Evolutionary conservation across 192 early-diverging fungal species (phyloP), one percentile per base, ranked within the genome.

Genomic region (Coemansia sp.): DNA sequence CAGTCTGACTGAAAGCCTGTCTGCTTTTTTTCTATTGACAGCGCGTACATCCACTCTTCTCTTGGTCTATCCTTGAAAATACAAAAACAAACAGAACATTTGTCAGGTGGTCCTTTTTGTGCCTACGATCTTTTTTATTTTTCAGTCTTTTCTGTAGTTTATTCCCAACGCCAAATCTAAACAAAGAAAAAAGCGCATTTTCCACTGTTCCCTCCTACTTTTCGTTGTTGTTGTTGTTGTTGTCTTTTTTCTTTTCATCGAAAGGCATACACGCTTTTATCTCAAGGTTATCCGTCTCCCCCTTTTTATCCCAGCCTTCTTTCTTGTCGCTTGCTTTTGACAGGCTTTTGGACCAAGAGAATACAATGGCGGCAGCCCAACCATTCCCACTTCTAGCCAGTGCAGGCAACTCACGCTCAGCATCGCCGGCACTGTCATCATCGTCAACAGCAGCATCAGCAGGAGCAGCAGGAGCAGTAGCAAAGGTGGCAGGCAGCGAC

Each of bases 351-450:
- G 5, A 48, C 32, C 40, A 44, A 7, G 57, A 59, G 5, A 12
- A 65, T 42, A 43, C 42, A 54, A 77, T 77, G 76, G 57, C 67
- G 19, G 48, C 67, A 20, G 48, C 65, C 13, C 68, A 64, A 38
- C 72, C 69, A 42, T 81, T 81, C 59, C 78, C 78, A 5, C 38
- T 59, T 32, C 73, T 81, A 5, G 57, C 55, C n/a, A 81, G 78
- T 46, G 73, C 72, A 40, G 54, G 63, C 25, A 81, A 75, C 73
- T 81, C 78, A 19, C 73, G 78, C 63, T 61, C 78, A 0, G 70
- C 55, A 10, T 75, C 73, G 60, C 78, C 77, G 8, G 77, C 72
- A n/a, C 57, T 14, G 13, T 37, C 51, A 4, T 46, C 38, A 6
- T 48, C 45, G n/a, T 32, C 32, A n/a, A 11, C 11, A 48, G 46